Base-by-base conservation (phyloP, 257 asterid genomes). In the Handroanthus guayacan region DNA sequence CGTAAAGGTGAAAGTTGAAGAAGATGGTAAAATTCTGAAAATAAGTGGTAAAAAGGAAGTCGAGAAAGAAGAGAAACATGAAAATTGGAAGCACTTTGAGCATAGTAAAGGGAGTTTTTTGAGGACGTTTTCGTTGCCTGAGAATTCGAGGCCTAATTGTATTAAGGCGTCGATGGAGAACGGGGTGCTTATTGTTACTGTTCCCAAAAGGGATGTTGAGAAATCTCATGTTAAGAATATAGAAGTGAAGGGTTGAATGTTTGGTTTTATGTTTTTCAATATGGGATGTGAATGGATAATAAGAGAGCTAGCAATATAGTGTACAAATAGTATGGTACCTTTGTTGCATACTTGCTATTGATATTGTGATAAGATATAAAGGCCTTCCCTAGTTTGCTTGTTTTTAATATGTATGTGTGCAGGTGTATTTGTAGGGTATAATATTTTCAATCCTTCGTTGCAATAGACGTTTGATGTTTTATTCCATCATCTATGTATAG, bases 171-270 rank as follows among this genome's bases (percentile, higher is more conserved):
- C 74, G 2, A 57, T 83, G 62, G 84, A 84, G 2, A 77, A 82
- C 9, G 86, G 86, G 38, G 65, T 75, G 58, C 82, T 87, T 20
- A 80, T 70, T 4, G 61, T 87, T 17, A 83, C 83, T 0, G 68
- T 85, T 52, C 92, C 92, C 11, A 87, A 87, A 51, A 81, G 71
- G 45, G 87, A 79, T 10, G 74, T 16, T 4, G 17, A 18, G 34
- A 63, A 3, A 12, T 54, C 70, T 20, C 77, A 75, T 67, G 14
- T 75, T 12, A 37, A 64, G 18, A 48, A 62, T 34, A 54, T 81
- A 18, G 60, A 75, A 20, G 72, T 78, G 0, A 51, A 69, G 67
- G 86, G 80, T 51, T 78, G 79, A 64, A 51, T 63, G 37, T 41
- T 77, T 77, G 14, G 31, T 25, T 25, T 25, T 25, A 25, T 25